These are phyloP conservation scores for Globisporangium cystogenes DNA, from an alignment of 352 stramenopile species.

Conservation along the genomic window DNA sequence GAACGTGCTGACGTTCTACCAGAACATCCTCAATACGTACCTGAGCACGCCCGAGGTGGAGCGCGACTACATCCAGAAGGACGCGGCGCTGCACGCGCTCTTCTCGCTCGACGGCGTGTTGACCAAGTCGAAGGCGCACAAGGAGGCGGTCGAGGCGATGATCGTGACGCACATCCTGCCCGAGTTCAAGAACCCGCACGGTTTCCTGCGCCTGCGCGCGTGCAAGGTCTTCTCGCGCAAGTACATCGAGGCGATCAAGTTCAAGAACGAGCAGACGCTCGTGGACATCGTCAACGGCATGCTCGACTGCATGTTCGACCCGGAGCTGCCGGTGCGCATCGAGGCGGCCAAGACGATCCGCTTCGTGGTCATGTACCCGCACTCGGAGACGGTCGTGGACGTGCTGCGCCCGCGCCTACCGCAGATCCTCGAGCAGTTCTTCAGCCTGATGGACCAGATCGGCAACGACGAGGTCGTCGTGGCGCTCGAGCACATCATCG, in stretches of 20 bases:
- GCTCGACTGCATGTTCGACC: slow-evolving; percentile 90
- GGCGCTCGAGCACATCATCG: slow-evolving; percentile 93
- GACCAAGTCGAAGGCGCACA: slow-evolving; percentile 93
- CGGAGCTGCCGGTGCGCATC: slow-evolving; percentile 95
- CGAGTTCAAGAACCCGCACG: slow-evolving; percentile 94
- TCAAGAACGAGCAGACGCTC: slow-evolving; percentile 88
- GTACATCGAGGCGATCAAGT: slow-evolving; percentile 89
- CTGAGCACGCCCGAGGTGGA: slow-evolving; percentile 50
- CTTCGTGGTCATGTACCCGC: slow-evolving; percentile 84
- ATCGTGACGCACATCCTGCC: slow-evolving; percentile 94
- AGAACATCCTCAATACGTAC: slow-evolving; percentile 93
- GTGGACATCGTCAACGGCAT: slow-evolving; percentile 76
- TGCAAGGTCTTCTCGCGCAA: slow-evolving; percentile 96
- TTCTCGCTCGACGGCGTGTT: slow-evolving; percentile 91
- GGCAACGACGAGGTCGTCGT: slow-evolving; percentile 97
- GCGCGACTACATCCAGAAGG: slow-evolving; percentile 95
- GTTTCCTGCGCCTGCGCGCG: slow-evolving; percentile 93
- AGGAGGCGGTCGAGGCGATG: slow-evolving; percentile 90
- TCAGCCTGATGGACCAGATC: slow-evolving; percentile 98
- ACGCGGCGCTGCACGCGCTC: slow-evolving; percentile 92
- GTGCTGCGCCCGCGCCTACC: slow-evolving; percentile 91
- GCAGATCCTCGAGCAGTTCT: slow-evolving; percentile 97
- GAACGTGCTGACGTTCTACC: slow-evolving; percentile 89
- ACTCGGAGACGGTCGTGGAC: slow-evolving; percentile 76
- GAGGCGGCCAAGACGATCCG: slow-evolving; percentile 91